These are phyloP conservation scores for Lepiota venenata DNA, from an alignment of 768 basidiomycete species.

Conservation along the genomic window DNA sequence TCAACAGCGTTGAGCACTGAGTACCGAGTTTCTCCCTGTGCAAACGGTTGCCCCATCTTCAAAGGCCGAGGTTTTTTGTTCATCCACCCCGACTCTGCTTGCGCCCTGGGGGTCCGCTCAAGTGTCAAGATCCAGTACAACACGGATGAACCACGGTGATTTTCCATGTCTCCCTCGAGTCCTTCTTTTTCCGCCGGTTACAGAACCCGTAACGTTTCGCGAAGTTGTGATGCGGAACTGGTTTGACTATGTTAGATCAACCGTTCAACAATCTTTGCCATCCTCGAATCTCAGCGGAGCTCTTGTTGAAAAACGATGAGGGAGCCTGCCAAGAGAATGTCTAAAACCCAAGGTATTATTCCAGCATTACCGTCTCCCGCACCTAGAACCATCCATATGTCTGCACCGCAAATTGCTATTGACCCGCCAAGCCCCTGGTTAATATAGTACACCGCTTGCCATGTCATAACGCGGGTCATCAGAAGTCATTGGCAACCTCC, in stretches of 20 bases:
- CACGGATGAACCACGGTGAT: background rate
- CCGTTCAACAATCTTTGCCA: background rate
- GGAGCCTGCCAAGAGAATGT: background rate
- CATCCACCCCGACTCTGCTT: no score
- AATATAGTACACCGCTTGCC: background rate
- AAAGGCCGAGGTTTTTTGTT: background rate
- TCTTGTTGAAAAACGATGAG: background rate
- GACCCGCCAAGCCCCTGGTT: background rate
- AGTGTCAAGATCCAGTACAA: background rate
- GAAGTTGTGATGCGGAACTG: background rate
- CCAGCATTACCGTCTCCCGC: no score
- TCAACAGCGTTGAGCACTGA: no score
- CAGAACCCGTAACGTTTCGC: background rate
- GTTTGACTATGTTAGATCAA: background rate
- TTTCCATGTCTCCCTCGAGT: background rate
- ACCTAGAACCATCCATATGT: no score
- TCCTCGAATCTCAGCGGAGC: background rate
- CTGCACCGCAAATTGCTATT: background rate
- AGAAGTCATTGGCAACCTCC: background rate
- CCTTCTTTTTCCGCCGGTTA: background rate
- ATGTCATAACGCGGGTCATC: background rate
- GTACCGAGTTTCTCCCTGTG: no score
- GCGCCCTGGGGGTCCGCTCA: no score
- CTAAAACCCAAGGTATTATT: background rate
- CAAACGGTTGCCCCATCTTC: background rate